These are phyloP conservation scores for Epichloe elymi DNA, from an alignment of 2,329 filamentous ascomycete species.

Conservation along the genomic window DNA sequence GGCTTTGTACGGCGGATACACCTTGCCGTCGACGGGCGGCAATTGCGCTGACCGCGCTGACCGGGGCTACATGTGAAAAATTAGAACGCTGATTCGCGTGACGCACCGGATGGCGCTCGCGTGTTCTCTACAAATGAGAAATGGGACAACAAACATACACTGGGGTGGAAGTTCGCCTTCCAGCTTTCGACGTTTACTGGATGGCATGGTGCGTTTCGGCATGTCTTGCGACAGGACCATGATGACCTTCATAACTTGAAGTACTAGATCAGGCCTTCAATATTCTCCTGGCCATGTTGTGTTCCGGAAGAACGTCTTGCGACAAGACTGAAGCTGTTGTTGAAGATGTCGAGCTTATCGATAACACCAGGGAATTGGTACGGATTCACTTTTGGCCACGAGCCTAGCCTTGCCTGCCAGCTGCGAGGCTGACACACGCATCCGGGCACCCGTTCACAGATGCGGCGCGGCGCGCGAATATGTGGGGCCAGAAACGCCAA, in stretches of 20 bases:
- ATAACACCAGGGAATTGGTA: not conserved
- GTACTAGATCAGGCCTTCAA: not conserved
- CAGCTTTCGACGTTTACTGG: conserved; percentile 22
- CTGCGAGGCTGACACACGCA: too few relatives aligned
- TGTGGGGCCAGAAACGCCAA: conserved; percentile 6
- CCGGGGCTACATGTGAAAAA: conserved; percentile 6
- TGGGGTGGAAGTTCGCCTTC: conserved; percentile 16
- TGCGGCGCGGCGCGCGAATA: not conserved
- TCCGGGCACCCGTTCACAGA: not conserved
- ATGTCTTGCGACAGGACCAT: not conserved
- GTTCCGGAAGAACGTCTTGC: too few relatives aligned
- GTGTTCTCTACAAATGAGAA: not conserved
- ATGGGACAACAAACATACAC: conserved; percentile 13
- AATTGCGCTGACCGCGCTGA: conserved; percentile 25
- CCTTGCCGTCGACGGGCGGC: conserved; percentile 20
- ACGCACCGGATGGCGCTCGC: not conserved
- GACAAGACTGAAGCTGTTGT: not conserved
- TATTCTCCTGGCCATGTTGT: not conserved
- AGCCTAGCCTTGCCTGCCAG: not conserved
- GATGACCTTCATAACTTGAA: not conserved
- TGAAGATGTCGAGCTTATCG: not conserved
- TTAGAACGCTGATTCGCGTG: not conserved
- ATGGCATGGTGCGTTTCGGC: conserved; percentile 10
- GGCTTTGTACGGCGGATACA: conserved; percentile 6
- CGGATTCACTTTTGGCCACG: not conserved